phyloP scores from a whole-genome alignment of 2,329 filamentous ascomycete species.

The Exophiala bonariae region DNA sequence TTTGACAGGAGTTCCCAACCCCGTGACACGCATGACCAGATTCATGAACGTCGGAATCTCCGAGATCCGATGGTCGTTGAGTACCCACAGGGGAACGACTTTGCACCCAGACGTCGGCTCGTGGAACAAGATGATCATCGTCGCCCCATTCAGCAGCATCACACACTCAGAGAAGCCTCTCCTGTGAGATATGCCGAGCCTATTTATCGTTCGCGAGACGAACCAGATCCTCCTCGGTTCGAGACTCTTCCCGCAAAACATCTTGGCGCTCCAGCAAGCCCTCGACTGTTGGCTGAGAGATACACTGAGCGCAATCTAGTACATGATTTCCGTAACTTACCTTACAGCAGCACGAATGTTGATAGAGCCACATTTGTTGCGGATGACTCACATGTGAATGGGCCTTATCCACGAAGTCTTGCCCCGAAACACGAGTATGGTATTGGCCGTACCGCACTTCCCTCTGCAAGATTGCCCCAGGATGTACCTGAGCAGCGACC shows the following conservation, averaged over 20 bases:
- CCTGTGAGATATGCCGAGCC: constrained; percentile 11
- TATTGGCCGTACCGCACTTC: neutral
- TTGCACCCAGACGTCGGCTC: constrained; percentile 16
- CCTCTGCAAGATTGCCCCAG: constrained; percentile 6
- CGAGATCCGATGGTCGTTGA: constrained; percentile 13
- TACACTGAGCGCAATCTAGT: constrained; percentile 12
- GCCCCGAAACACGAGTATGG: constrained; percentile 4
- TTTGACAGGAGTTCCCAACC: constrained; percentile 12
- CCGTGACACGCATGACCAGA: constrained; percentile 15
- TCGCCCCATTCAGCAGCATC: constrained; percentile 3
- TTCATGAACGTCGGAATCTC: constrained; percentile 5
- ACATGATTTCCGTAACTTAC: too few species aligned
- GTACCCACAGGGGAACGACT: constrained; percentile 7
- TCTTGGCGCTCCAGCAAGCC: constrained; percentile 13
- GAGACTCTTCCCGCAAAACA: constrained; percentile 14
- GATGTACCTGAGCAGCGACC: constrained; percentile 3
- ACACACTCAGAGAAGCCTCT: constrained; percentile 10
- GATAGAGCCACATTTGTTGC: constrained; percentile 2
- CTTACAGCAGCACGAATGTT: neutral
- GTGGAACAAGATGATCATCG: constrained; percentile 11
- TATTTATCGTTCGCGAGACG: constrained; percentile 10
- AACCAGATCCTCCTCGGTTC: constrained; percentile 1
- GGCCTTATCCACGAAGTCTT: constrained; percentile 1
- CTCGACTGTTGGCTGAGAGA: constrained; percentile 5
- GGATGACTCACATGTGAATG: constrained; percentile 10